Evolutionary conservation across 805 yeast genomes (phyloP).

Genomic region (Saturnispora galanensis): DNA sequence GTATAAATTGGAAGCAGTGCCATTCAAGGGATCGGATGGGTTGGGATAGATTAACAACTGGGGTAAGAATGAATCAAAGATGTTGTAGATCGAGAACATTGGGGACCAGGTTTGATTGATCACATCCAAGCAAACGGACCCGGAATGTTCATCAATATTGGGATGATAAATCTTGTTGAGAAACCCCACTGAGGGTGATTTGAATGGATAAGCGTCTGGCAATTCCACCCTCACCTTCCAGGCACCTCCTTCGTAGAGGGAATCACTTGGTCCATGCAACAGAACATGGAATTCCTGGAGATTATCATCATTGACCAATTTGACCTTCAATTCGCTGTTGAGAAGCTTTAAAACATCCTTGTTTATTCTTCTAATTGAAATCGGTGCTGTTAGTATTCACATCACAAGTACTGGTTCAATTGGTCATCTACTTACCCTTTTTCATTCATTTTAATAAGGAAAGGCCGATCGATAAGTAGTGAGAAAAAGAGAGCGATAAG

Average conservation of each 20-base stretch:
- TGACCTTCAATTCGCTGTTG: slow-evolving; percentile 89
- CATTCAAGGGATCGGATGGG: slow-evolving; percentile 87
- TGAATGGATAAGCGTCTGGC: slow-evolving; percentile 92
- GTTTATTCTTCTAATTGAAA: slow-evolving; percentile 55
- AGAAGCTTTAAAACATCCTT: slow-evolving; percentile 93
- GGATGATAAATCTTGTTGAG: slow-evolving; percentile 90
- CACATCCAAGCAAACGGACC: slow-evolving; percentile 91
- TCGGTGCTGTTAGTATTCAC: slow-evolving; percentile 4
- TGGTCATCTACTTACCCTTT: background rate
- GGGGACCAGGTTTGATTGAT: slow-evolving; percentile 98
- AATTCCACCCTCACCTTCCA: slow-evolving; percentile 91
- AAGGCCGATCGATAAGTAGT: background rate
- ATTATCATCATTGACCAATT: slow-evolving; percentile 60
- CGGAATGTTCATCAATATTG: slow-evolving; percentile 82
- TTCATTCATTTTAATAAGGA: background rate
- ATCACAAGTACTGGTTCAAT: background rate
- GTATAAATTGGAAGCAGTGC: slow-evolving; percentile 78
- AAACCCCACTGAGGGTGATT: slow-evolving; percentile 93
- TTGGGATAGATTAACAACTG: slow-evolving; percentile 87
- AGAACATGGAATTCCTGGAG: slow-evolving; percentile 81
- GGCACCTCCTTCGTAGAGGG: slow-evolving; percentile 82
- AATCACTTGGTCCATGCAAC: slow-evolving; percentile 75
- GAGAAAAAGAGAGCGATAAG: background rate
- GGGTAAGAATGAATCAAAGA: slow-evolving; percentile 88
- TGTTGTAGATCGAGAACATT: slow-evolving; percentile 84